Percentiles rank a stretch among this genome's conserved stretches.
Evolutionary conservation across 495 filamentous ascomycete genomes (phyloP).

Genomic region (Pyronema domesticum): DNA sequence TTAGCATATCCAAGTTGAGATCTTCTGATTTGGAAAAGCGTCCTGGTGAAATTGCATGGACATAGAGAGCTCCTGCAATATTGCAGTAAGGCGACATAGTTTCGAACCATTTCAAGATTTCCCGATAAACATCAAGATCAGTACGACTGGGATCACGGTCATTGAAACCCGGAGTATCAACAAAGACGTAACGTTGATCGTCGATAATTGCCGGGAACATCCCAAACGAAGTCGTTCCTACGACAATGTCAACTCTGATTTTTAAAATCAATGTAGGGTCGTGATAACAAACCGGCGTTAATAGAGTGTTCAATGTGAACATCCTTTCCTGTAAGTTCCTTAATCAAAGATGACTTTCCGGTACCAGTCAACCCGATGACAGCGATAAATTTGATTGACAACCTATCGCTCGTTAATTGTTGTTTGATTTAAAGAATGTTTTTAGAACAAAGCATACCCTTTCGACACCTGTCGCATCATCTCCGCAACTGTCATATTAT

Average conservation of each 20-base stretch:
- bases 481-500: background rate
- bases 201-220: conserved; percentile 9
- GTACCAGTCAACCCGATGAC: conserved; percentile 27
- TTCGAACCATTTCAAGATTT: conserved; percentile 26
- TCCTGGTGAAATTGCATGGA: conserved; percentile 18
- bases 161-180: conserved; percentile 38
- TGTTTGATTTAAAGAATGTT: too few species aligned
- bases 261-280: conserved; percentile 6
- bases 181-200: conserved; percentile 23
- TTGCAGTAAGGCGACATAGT: conserved; percentile 11
- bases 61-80: conserved; percentile 23
- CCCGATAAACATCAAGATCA: conserved; percentile 28
- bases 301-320: conserved; percentile 8
- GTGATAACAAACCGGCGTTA: conserved; percentile 4
- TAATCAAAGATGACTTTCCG: conserved; percentile 28
- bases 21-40: conserved; percentile 17
- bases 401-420: background rate
- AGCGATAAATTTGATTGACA: conserved; percentile 16
- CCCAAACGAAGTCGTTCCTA: conserved; percentile 2
- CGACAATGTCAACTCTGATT: background rate
- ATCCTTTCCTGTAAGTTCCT: conserved; percentile 9
- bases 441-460: background rate
- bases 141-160: conserved; percentile 26
- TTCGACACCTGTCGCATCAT: background rate
- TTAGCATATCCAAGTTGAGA: conserved; percentile 22